Evolutionary conservation across 1,139 yeast genomes (phyloP).

Genomic region (Debaryomycetaceae sp.): DNA sequence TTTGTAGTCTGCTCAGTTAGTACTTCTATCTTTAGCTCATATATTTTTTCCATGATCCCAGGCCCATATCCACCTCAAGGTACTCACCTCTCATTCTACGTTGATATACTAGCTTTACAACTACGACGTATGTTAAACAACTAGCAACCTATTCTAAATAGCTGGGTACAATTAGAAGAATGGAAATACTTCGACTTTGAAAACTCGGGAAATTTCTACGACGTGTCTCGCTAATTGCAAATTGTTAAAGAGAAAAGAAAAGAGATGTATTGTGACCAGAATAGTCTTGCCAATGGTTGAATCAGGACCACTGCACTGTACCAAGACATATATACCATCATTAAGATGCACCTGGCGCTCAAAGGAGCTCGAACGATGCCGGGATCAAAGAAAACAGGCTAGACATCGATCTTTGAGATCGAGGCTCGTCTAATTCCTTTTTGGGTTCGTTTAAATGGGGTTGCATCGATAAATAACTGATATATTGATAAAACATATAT

Average conservation of each 20-base stretch:
- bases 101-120: background rate
- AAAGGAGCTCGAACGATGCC: too few species aligned
- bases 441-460: background rate
- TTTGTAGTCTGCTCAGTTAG: conserved; percentile 33
- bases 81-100: background rate
- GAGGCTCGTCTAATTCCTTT: background rate
- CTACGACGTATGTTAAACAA: background rate
- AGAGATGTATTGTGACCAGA: background rate
- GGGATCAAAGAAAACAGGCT: background rate
- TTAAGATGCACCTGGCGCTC: too few species aligned
- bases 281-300: too few species aligned
- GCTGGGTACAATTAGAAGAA: background rate
- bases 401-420: background rate
- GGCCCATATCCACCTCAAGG: background rate
- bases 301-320: too few species aligned
- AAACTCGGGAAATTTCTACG: background rate
- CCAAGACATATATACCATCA: too few species aligned
- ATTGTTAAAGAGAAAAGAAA: background rate
- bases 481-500: background rate
- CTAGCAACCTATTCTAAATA: background rate
- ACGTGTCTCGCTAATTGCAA: background rate
- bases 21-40: background rate
- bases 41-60: background rate
- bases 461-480: background rate
- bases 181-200: background rate